phyloP scores from a whole-genome alignment of 805 yeast species.

The Vanderwaltozyma tropicalis region DNA sequence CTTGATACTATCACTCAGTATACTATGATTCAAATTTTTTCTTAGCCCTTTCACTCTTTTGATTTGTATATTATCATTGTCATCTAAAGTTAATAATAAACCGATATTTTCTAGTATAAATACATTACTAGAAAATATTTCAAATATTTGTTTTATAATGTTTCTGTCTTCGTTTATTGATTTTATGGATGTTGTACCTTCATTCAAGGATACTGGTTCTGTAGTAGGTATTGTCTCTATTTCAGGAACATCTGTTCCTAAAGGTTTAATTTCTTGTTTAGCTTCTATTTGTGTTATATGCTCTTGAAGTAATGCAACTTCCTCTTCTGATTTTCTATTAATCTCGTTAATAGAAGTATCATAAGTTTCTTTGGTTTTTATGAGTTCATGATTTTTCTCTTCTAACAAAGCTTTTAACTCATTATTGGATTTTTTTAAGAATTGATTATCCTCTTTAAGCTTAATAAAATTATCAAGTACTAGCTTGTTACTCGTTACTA shows the following conservation, averaged over 20 bases:
- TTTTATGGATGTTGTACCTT: neutral
- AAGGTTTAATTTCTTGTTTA: too few species aligned
- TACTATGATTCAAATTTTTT: constrained; percentile 33
- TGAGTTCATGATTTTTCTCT: too few species aligned
- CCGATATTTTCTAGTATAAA: constrained; percentile 68
- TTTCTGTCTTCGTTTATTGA: neutral
- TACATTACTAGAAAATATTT: constrained; percentile 41
- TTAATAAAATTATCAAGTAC: neutral
- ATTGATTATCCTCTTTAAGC: neutral
- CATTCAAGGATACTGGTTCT: too few species aligned
- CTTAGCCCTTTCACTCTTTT: constrained; percentile 74
- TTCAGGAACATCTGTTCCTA: too few species aligned
- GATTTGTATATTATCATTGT: constrained; percentile 36
- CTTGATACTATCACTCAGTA: constrained; percentile 25
- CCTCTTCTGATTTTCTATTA: too few species aligned
- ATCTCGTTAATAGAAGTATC: too few species aligned
- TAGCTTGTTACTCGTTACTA: neutral
- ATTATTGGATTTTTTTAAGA: too few species aligned
- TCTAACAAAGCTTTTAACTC: too few species aligned
- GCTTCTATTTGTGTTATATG: too few species aligned
- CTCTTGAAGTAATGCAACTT: too few species aligned
- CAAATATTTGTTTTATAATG: constrained; percentile 1
- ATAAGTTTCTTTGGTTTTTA: too few species aligned
- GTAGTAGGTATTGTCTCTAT: too few species aligned
- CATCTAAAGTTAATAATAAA: constrained; percentile 34